Evolutionary conservation across 2,329 filamentous ascomycete genomes (phyloP).

Genomic region (Chaetomium sp.): DNA sequence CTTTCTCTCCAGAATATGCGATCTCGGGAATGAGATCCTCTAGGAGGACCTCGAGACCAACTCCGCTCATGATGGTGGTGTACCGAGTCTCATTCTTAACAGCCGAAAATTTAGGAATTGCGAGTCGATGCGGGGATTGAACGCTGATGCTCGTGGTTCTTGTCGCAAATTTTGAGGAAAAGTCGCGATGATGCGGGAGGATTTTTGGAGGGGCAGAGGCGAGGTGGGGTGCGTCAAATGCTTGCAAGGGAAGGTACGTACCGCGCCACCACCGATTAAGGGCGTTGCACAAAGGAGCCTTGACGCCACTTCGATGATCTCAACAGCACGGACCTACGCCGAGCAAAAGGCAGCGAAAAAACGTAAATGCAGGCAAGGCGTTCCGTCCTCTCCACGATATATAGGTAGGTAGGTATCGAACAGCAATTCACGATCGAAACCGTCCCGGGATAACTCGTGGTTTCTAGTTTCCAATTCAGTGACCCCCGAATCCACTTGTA

Average conservation of each 20-base stretch:
- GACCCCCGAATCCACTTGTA: background rate
- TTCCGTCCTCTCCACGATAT: background rate
- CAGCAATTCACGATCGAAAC: background rate
- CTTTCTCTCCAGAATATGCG: slow-evolving; percentile 47
- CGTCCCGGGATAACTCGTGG: background rate
- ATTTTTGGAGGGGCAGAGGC: slow-evolving; percentile 29
- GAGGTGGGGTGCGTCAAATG: slow-evolving; percentile 27
- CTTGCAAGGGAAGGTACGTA: slow-evolving; percentile 4
- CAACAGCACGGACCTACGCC: background rate
- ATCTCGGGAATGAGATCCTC: slow-evolving; percentile 50
- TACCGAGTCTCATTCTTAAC: slow-evolving; percentile 27
- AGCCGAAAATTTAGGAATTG: slow-evolving; percentile 27
- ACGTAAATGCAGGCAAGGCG: background rate
- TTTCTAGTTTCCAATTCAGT: background rate
- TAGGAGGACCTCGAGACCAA: slow-evolving; percentile 49
- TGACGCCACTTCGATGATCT: background rate
- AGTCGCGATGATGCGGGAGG: slow-evolving; percentile 14
- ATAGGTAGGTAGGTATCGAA: too few relatives aligned
- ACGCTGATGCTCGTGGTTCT: slow-evolving; percentile 30
- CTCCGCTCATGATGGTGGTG: slow-evolving; percentile 41
- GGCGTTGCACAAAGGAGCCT: background rate
- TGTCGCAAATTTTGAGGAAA: slow-evolving; percentile 17
- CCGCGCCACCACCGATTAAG: background rate
- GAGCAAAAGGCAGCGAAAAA: background rate
- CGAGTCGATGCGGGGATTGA: slow-evolving; percentile 32